Evolutionary conservation across 345 rosid genomes (phyloP), one percentile per base, ranked within the genome.

Genomic region (Eutrema heterophyllum): DNA sequence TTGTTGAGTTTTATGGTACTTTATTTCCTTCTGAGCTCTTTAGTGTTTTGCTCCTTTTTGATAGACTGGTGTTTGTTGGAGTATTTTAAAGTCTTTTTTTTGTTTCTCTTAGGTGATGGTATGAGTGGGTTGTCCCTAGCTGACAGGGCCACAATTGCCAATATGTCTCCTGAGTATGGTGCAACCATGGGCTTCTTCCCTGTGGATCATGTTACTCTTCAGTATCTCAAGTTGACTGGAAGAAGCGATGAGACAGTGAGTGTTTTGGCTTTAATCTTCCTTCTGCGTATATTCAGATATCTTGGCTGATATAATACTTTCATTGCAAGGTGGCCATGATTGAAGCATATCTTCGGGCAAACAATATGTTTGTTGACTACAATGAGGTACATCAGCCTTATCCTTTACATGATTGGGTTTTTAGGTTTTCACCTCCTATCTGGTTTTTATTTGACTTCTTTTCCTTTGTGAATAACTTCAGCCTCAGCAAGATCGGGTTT

Each of bases 181-280:
- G 97, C 98, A 74, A 90, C 97, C 60, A 93, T 93, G 98, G 98
- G 98, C 12, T 93, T 93, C 87, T 93, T 93, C 74, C 97, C 98
- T 9, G 98, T 93, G 79, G 97, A 93, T 77, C 90, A 87, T 81
- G 93, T 93, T 71, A 88, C 98, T 14, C 81, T 93, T 64, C 92
- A 89, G n/a, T 93, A 93, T 81, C 85, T 93, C 52, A 88, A 74
- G 81, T 70, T 93, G 79, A 93, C 97, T 6, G 96, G 98, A 70
- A 82, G 97, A 82, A 90, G 86, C 68, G 89, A 80, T 67, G 92
- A 90, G 71, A 90, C 96, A 21, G 99, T 95, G 74, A 85, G 94
- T 80, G 30, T 63, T 46, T 46, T 13, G 63, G 18, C 55, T 49
- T n/a, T 29, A n/a, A 57, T 9, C 13, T 10, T 39, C 9, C 15